Base-by-base conservation (phyloP, 2,329 filamentous ascomycete genomes). In the Daldinia sp. region DNA sequence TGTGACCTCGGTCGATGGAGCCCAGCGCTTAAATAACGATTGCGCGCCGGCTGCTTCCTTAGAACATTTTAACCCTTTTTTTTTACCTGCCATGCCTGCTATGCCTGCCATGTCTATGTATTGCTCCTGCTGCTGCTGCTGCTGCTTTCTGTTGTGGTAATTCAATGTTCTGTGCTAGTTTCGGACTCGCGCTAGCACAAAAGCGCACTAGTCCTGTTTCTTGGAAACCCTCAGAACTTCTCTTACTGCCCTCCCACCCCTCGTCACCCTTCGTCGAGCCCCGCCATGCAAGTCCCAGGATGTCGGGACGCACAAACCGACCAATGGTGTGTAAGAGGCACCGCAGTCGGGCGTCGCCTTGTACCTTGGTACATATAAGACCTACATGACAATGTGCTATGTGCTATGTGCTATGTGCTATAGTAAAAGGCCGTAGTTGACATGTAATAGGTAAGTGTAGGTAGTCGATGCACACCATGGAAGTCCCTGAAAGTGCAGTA, bases 241-340 rank as follows among this genome's bases (percentile, higher is more conserved):
- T n/a, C 21, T 45, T 9, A 25, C 5, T n/a, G 11, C 35, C 35
- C 15, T 11, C 9, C 15, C 15, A 6, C 23, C 25, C n/a, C 15
- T 5, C 23, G 47, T 32, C 41, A 30, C 39, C 63, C 66, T 55
- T 63, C 39, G 43, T 41, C 39, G 41, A 39, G 48, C 63, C 64
- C 65, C 63, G 63, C 66, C 58, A 64, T 70, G 68, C 68, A 69
- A 66, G 65, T 69, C 60, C 68, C 68, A 70, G 67, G 68, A 68
- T 70, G 48, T 62, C 67, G 68, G 68, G 67, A 69, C 66, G 61
- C 51, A 62, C 54, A 45, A 56, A 21, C 41, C 30, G 34, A 50
- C 62, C 64, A 67, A 67, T 69, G 51, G 61, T 17, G 29, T 21
- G 10, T 8, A 19, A 25, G 11, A 53, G 27, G 34, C 61, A 53